These are phyloP conservation scores for Cephalotrichum gorgonifer DNA, from an alignment of 2,329 filamentous ascomycete species.

Conservation along the genomic window DNA sequence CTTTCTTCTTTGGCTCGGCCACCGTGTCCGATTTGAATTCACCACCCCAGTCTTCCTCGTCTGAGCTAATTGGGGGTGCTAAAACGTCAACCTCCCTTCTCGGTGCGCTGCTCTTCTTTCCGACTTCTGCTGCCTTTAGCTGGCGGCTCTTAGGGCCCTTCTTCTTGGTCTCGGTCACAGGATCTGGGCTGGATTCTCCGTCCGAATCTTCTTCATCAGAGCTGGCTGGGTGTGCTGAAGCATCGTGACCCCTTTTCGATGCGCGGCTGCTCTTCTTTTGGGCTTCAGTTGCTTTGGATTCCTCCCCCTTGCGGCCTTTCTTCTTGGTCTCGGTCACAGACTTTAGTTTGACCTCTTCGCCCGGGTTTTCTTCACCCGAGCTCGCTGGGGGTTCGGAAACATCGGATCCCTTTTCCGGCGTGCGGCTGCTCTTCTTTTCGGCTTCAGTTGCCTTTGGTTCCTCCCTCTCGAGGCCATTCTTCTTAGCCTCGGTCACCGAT, in stretches of 20 bases:
- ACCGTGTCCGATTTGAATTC: too few relatives aligned
- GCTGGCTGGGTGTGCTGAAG: not conserved
- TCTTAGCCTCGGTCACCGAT: too few relatives aligned
- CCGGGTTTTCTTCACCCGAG: conserved; percentile 1
- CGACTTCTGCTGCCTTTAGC: too few relatives aligned
- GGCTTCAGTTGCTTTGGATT: too few relatives aligned
- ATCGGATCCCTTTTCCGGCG: not conserved
- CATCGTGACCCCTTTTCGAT: not conserved
- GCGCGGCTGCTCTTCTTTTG: too few relatives aligned
- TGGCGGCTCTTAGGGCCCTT: too few relatives aligned
- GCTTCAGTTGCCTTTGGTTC: too few relatives aligned
- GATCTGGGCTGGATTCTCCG: too few relatives aligned
- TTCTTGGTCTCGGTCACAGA: not conserved
- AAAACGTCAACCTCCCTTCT: not conserved
- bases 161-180: not conserved
- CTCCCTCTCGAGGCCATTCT: too few relatives aligned
- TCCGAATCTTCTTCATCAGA: conserved; percentile 1
- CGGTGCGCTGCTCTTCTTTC: too few relatives aligned
- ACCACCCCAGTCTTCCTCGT: conserved; percentile 2
- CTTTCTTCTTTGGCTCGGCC: not conserved
- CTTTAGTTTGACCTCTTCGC: too few relatives aligned
- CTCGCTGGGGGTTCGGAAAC: not conserved
- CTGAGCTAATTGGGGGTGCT: not conserved
- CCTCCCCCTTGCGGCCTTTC: too few relatives aligned
- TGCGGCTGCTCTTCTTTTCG: not conserved